phyloP scores from a whole-genome alignment of 495 filamentous ascomycete genomes.

The Aspergillus indologenus region DNA sequence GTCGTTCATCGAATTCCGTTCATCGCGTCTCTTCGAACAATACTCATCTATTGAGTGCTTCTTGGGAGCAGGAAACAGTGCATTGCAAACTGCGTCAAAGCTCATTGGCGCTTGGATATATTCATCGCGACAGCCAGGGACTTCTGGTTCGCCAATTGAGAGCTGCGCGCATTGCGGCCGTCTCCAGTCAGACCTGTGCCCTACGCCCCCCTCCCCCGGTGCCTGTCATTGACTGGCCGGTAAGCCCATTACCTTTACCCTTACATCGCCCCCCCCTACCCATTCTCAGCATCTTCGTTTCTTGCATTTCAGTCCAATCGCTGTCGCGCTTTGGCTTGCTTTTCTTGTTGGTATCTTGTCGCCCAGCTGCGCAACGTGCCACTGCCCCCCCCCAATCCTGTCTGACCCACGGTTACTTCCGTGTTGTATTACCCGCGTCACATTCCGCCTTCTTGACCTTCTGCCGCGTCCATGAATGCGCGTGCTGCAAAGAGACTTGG shows the following conservation, averaged over 20 bases:
- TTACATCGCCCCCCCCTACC: conserved; percentile 19
- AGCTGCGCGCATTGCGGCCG: conserved; percentile 32
- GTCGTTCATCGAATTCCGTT: conserved; percentile 6
- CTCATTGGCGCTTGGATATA: conserved; percentile 16
- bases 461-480: conserved; percentile 22
- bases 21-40: conserved; percentile 11
- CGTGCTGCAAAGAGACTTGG: conserved; percentile 9
- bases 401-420: conserved; percentile 36
- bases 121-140: conserved; percentile 24
- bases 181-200: conserved; percentile 24
- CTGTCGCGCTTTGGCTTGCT: conserved; percentile 11
- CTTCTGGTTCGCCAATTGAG: conserved; percentile 49
- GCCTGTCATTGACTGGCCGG: conserved; percentile 14
- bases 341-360: conserved; percentile 17
- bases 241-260: conserved; percentile 18
- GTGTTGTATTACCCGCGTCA: conserved; percentile 34
- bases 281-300: conserved; percentile 19
- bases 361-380: conserved; percentile 35
- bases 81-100: conserved; percentile 7
- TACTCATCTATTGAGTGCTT: conserved; percentile 5
- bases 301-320: conserved; percentile 26
- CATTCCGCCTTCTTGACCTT: conserved; percentile 23
- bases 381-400: conserved; percentile 16
- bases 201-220: conserved; percentile 3
- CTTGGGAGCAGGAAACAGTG: conserved; percentile 9